Base-by-base conservation (phyloP, 202 grass and related monocot species). In the Saccharum hybrid region DNA sequence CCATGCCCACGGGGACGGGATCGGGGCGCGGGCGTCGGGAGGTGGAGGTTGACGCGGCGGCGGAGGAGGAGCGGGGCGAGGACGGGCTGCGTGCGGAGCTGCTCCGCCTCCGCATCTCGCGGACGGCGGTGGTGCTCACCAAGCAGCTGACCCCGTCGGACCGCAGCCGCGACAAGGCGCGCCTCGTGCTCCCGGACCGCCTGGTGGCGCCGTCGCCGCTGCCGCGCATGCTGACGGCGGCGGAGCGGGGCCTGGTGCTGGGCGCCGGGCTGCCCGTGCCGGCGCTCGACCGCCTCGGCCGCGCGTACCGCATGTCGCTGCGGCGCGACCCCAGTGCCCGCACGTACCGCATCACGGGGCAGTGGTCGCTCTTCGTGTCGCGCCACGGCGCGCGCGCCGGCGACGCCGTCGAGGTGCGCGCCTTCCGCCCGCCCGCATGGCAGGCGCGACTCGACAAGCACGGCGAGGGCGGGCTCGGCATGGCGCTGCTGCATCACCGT, bases 101-200 rank as follows among this genome's bases (percentile, higher is more conserved):
- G 21, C 63, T 66, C 61, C 76, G 49, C 71, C 81, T 73, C 56
- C 26, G 73, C 82, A 64, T 82, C 66, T 16, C 33, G 46, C 57
- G 86, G 6, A 42, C 84, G 36, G 16, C 78, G 61, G 81, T 91
- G 66, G 70, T 91, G 84, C 88, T 94, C 10, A 91, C 60, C 73
- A 89, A 91, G 85, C 79, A 63, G n/a, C 83, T 85, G 1, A 33
- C 31, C 31, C 31, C 3, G 18, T 33, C 3, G 31, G 31, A 33
- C 31, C 31, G 31, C 31, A 33, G 31, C 31, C 31, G 31, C 31
- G 31, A 33, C 31, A 33, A 33, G 31, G 31, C 31, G 31, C 31
- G 3, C 31, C 31, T 33, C 31, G 2, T 33, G 31, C 31, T 68
- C 33, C 72, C 66, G 2, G 78, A 79, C 18, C 39, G 45, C 5